Base-by-base conservation (phyloP, 495 filamentous ascomycete species). In the Podospora bellae-mahoneyi region DNA sequence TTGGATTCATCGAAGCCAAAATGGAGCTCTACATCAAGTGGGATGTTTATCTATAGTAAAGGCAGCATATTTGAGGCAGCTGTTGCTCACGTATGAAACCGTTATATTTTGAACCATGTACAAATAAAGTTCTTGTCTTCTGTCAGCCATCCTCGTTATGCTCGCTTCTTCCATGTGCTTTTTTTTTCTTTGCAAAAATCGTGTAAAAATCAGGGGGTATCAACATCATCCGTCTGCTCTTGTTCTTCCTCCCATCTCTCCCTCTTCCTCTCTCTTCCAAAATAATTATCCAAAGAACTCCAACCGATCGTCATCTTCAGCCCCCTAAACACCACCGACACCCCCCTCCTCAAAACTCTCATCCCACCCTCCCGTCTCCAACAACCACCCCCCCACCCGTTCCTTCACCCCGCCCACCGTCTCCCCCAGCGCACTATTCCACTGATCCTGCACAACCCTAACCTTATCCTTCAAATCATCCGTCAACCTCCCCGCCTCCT, bases 401-500 rank as follows among this genome's bases (percentile, higher is more conserved):
- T 83, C 81, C 74, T 84, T 85, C 2, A 85, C 83, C 0, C 73
- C 78, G 23, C 69, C 78, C 68, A 87, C 74, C 65, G 80, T 82
- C 67, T 81, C 80, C 9, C 83, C 85, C 27, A 87, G 77, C 26
- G 83, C 84, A 66, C 79, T 81, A 15, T 77, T 75, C 85, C 95
- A 99, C 78, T 95, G 92, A 27, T 91, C 89, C 78, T 98, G 95
- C 61, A 99, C 89, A 54, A 93, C 87, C 60, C 87, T 84, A 13
- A 97, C 94, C 77, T 93, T 94, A 68, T 97, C 94, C 77, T 97
- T 94, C 68, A 97, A 76, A 75, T 97, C 94, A n/a, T 87, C 87
- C 15, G 92, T 96, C 75, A 97, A 75, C 59, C 84, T 76, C 44
- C 76, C 77, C 71, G 91, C 91, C 76, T 94, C 91, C 23, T 86